Conservation (phyloP, 768 basidiomycete genomes). For the Tubosaeta sp. region DNA sequence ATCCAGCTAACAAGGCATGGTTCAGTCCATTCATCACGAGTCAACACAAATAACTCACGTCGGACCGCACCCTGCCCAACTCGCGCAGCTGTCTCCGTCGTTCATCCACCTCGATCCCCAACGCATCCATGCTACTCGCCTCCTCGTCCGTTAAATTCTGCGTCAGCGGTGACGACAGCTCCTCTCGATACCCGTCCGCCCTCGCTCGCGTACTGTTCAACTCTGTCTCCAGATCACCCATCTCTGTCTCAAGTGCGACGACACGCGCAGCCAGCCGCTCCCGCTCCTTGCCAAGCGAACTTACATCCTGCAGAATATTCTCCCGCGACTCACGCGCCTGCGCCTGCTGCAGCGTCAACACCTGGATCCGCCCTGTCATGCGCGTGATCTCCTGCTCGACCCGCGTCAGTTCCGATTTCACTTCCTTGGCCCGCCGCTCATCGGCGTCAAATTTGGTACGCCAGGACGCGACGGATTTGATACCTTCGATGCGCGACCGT, state of each 20-base stretch:
- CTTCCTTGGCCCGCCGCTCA: conserved; percentile 61
- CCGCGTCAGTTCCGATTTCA: conserved; percentile 61
- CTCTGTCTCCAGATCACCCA: conserved; percentile 72
- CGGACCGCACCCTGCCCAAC: conserved; percentile 60
- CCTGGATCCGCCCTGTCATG: conserved; percentile 67
- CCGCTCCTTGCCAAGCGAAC: conserved; percentile 57
- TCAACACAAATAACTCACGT: conserved; percentile 44
- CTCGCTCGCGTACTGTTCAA: conserved; percentile 57
- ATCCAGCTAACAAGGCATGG: conserved; percentile 39
- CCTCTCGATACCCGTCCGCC: conserved; percentile 58
- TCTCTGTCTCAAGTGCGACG: conserved; percentile 58
- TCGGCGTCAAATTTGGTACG: conserved; percentile 66
- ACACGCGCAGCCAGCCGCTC: conserved; percentile 64
- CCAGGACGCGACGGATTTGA: conserved; percentile 75
- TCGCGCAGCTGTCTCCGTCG: conserved; percentile 68
- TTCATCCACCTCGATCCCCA: conserved; percentile 74
- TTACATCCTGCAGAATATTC: conserved; percentile 58
- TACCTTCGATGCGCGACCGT: conserved; percentile 83
- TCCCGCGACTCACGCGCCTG: conserved; percentile 69
- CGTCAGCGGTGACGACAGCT: conserved; percentile 71
- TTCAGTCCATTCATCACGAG: background rate
- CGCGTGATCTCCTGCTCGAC: conserved; percentile 87
- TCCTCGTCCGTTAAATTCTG: conserved; percentile 74
- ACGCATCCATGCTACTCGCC: conserved; percentile 53
- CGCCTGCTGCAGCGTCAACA: conserved; percentile 63